These are phyloP conservation scores for Fonsecaea nubica DNA, from an alignment of 2,329 filamentous ascomycete genomes.

Conservation along the genomic window DNA sequence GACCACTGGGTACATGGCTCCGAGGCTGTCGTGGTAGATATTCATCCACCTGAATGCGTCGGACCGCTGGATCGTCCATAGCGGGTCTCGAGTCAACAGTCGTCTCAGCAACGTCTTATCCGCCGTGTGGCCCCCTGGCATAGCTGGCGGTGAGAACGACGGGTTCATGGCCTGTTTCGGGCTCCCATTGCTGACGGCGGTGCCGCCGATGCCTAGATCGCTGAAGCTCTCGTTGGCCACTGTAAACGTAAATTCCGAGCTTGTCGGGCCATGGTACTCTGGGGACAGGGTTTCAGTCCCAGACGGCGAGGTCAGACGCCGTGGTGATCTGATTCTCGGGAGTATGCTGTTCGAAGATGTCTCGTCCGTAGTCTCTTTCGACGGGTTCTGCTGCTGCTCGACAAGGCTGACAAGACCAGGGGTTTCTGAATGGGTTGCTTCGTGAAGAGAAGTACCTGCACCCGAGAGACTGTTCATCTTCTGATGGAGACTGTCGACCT, in stretches of 20 bases:
- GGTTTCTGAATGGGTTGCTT: not conserved
- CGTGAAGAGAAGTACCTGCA: not conserved
- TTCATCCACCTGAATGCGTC: conserved; percentile 15
- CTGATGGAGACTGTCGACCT: not conserved
- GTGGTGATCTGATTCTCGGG: not conserved
- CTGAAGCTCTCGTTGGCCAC: conserved; percentile 20
- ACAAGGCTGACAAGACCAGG: not conserved
- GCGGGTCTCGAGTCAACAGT: conserved; percentile 13
- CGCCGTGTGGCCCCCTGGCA: not conserved
- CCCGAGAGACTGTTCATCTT: not conserved
- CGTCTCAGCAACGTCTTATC: conserved; percentile 4
- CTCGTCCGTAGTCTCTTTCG: not conserved
- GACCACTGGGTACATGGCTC: conserved; percentile 24
- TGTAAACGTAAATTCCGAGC: conserved; percentile 20
- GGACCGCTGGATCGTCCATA: conserved; percentile 15
- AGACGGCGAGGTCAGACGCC: not conserved
- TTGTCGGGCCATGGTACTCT: conserved; percentile 24
- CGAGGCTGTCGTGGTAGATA: conserved; percentile 11
- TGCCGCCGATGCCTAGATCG: conserved; percentile 12
- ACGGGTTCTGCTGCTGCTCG: not conserved
- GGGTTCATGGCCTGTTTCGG: not conserved
- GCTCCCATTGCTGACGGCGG: not conserved
- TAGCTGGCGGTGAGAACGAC: not conserved
- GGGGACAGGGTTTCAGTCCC: conserved; percentile 10
- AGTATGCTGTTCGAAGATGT: not conserved